Conservation (phyloP, 768 basidiomycete species). For the Tylopilus balloui region DNA sequence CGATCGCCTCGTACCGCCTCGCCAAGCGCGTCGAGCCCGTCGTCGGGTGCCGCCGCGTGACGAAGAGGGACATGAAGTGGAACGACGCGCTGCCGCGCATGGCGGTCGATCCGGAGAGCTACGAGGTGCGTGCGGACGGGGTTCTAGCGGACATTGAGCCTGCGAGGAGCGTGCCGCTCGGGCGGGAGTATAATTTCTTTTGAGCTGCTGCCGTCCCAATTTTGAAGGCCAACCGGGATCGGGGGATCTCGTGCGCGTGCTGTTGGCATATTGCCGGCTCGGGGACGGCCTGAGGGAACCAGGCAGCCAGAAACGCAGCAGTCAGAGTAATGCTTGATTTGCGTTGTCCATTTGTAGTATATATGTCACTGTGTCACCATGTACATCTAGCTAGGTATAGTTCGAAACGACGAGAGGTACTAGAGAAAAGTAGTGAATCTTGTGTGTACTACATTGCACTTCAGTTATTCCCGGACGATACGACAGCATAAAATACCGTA, state of each 20-base stretch:
- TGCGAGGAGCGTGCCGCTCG: constrained; percentile 64
- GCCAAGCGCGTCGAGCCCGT: constrained; percentile 75
- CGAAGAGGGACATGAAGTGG: constrained; percentile 92
- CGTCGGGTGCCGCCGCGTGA: constrained; percentile 64
- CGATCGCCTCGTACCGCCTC: constrained; percentile 62
- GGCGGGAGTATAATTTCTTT: constrained; percentile 76
- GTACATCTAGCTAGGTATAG: background rate
- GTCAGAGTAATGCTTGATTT: background rate
- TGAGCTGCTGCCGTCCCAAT: no score
- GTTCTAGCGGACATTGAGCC: constrained; percentile 71
- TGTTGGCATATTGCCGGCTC: background rate
- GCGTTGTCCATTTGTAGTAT: constrained; percentile 2
- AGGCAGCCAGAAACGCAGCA: no score
- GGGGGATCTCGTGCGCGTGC: no score
- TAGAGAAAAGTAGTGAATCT: constrained; percentile 1
- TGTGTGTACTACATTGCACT: constrained; percentile 14
- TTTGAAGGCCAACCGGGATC: no score
- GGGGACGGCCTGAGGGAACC: no score
- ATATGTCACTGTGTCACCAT: background rate
- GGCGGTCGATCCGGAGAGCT: constrained; percentile 88
- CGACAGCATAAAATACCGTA: constrained; percentile 21
- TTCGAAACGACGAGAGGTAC: background rate
- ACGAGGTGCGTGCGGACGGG: constrained; percentile 80
- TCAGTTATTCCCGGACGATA: constrained; percentile 10
- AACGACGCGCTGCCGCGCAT: constrained; percentile 80